Base-by-base conservation (phyloP, 2,329 filamentous ascomycete genomes). In the Immersiporthe knoxdaviesiana region DNA sequence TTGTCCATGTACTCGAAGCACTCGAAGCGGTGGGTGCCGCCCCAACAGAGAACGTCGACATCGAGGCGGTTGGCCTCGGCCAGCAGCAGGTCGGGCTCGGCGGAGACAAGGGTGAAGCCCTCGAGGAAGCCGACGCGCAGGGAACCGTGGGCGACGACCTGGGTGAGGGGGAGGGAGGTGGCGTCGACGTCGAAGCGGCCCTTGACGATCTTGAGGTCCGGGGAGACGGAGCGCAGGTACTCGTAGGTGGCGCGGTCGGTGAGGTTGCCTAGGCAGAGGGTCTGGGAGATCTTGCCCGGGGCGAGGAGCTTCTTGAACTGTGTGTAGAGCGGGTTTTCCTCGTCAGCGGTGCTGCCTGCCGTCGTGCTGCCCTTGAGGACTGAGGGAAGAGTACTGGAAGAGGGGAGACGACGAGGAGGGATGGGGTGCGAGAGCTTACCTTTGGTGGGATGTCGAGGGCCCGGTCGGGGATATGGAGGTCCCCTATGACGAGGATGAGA, bases 401-500 rank as follows among this genome's bases (percentile, higher is more conserved):
- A 60, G 69, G 62, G 67, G 30, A 60, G 35, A n/a, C 27, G 32
- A 32, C n/a, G 18, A 35, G 63, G 32, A 69, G 58, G 27, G 65
- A 67, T 65, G 63, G 41, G 58, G 63, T 44, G 58, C 67, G 60
- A 44, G 7, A 8, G 63, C 21, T 74, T 85, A 94, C 93, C 90
- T 97, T 97, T 80, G 91, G 86, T 70, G 94, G 94, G 76, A 97
- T 94, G 80, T 97, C 94, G 73, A 96, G 90, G 75, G 93, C 94
- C 79, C 94, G 87, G 81, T 97, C 94, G 76, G 94, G 94, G 81
- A 97, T 97, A 84, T 97, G 94, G 67, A 97, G 88, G 83, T 97
- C 94, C 79, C 93, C 93, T 75, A 97, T 93, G 78, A 96, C 93
- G 78, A 97, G 88, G 78, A 97, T 94, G 74, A 97, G 87, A 82